Percentiles rank a stretch among this genome's conserved stretches.
phyloP scores from a whole-genome alignment of 805 yeast species.

The Yamadazyma takamatsuzukensis region DNA sequence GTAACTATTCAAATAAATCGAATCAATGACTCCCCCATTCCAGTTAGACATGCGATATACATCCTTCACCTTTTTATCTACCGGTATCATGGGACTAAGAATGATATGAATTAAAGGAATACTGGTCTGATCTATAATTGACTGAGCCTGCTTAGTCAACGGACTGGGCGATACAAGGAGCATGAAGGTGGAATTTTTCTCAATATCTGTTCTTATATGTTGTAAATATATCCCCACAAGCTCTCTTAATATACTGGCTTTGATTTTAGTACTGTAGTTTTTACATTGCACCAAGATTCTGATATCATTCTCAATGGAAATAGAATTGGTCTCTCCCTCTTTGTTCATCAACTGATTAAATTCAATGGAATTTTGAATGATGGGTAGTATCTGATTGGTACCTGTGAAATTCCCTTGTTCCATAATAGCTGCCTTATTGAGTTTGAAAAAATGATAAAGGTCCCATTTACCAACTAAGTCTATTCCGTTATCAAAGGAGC shows the following conservation, averaged over 20 bases:
- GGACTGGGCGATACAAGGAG: slow-evolving; percentile 46
- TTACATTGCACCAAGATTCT: slow-evolving; percentile 55
- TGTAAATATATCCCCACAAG: slow-evolving; percentile 48
- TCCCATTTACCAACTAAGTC: slow-evolving; percentile 56
- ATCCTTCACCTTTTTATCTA: slow-evolving; percentile 7
- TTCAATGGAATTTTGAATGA: slow-evolving; percentile 18
- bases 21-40: slow-evolving; percentile 27
- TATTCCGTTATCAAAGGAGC: slow-evolving; percentile 54
- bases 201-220: slow-evolving; percentile 24
- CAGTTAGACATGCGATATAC: slow-evolving; percentile 36
- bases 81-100: slow-evolving; percentile 29
- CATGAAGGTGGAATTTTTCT: slow-evolving; percentile 22
- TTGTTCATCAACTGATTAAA: slow-evolving; percentile 9
- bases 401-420: slow-evolving; percentile 1
- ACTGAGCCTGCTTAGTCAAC: slow-evolving; percentile 45
- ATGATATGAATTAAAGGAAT: slow-evolving; percentile 46
- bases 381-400: slow-evolving; percentile 7
- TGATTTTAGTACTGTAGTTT: slow-evolving; percentile 40
- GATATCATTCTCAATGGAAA: slow-evolving; percentile 28
- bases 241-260: slow-evolving; percentile 49
- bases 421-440: slow-evolving; percentile 4
- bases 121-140: slow-evolving; percentile 40
- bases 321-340: not conserved
- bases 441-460: slow-evolving; percentile 20
- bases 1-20: slow-evolving; percentile 19